Evolutionary conservation across 495 filamentous ascomycete genomes (phyloP).

Genomic region (Letharia lupina): DNA sequence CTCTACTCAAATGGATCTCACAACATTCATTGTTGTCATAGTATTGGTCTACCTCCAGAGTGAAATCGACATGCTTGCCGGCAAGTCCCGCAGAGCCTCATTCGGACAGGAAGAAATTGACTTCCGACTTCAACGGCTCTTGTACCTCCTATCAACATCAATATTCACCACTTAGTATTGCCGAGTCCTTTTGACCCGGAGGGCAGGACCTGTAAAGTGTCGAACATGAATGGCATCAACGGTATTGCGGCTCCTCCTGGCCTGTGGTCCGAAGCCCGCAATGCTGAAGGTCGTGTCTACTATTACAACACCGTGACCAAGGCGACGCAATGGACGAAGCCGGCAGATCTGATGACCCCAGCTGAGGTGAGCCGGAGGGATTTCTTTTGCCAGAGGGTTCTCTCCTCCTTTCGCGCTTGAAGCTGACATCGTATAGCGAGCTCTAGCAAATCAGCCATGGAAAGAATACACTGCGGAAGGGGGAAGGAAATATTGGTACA

Average conservation of each 20-base stretch:
- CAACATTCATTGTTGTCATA: background rate
- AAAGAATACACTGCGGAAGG: conserved; percentile 83
- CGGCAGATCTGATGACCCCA: conserved; percentile 76
- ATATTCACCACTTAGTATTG: background rate
- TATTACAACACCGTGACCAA: conserved; percentile 87
- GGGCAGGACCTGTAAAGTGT: background rate
- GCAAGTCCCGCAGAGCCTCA: conserved; percentile 16
- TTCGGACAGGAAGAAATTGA: background rate
- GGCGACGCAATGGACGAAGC: conserved; percentile 89
- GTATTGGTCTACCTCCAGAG: too few species aligned
- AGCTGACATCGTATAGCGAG: conserved; percentile 47
- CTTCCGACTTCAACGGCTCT: background rate
- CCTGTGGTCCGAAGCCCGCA: conserved; percentile 77
- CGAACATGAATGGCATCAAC: conserved; percentile 56
- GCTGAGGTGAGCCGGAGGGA: conserved; percentile 57
- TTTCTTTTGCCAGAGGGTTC: too few species aligned
- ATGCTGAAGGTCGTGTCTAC: conserved; percentile 78
- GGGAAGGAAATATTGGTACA: conserved; percentile 89
- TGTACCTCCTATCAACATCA: background rate
- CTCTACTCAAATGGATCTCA: background rate
- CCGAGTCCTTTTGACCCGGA: background rate
- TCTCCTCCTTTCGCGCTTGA: background rate
- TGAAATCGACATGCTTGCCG: background rate
- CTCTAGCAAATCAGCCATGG: conserved; percentile 77
- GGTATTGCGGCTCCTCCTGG: conserved; percentile 44